Conservation (phyloP, 805 yeast genomes). For the Ogataea naganishii region DNA sequence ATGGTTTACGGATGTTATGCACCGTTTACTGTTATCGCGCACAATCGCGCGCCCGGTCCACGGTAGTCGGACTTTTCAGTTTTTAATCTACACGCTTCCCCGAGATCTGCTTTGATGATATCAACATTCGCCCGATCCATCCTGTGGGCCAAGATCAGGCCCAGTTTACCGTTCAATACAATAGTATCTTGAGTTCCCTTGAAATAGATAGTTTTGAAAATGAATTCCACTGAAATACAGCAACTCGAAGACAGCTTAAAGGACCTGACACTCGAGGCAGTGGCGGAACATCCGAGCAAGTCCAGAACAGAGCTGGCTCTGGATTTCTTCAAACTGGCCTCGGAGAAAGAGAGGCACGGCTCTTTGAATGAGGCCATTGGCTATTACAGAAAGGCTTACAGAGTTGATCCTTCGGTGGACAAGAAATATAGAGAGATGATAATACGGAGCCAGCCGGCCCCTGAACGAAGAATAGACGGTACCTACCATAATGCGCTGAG, state of each 20-base stretch:
- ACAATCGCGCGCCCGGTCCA: no score
- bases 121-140: no score
- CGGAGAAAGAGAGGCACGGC: constrained; percentile 64
- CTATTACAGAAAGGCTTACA: constrained; percentile 64
- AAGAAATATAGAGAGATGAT: constrained; percentile 51
- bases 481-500: constrained; percentile 6
- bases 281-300: constrained; percentile 21
- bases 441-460: constrained; percentile 17
- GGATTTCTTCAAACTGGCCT: constrained; percentile 58
- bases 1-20: no score
- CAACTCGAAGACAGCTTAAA: constrained; percentile 14
- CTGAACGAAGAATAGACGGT: constrained; percentile 13
- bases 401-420: constrained; percentile 53
- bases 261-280: constrained; percentile 15
- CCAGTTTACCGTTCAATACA: no score
- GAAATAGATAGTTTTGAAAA: no score
- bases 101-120: no score
- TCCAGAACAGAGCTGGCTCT: constrained; percentile 39
- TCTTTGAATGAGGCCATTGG: constrained; percentile 75
- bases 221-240: constrained; percentile 8
- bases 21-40: no score
- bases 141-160: no score
- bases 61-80: not conserved
- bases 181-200: no score
- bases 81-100: not conserved